phyloP scores from a whole-genome alignment of 2,329 filamentous ascomycete species.

The Aspergillus melleus region DNA sequence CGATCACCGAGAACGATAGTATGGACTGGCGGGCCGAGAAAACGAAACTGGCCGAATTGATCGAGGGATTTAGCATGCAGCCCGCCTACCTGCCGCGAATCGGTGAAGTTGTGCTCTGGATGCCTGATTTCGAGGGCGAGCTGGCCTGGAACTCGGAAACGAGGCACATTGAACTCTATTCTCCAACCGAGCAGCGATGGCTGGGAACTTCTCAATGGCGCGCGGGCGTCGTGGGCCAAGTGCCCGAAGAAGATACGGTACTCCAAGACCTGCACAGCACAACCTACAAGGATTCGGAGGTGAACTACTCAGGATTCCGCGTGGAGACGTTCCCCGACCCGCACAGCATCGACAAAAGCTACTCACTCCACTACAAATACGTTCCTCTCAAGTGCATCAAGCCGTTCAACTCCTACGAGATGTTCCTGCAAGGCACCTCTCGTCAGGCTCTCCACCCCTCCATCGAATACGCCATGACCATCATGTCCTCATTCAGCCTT shows the following conservation, averaged over 20 bases:
- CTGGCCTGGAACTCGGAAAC: conserved; percentile 36
- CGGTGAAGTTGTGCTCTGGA: conserved; percentile 60
- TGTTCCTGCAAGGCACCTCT: conserved; percentile 46
- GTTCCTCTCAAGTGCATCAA: conserved; percentile 55
- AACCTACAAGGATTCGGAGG: conserved; percentile 39
- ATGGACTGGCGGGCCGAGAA: conserved; percentile 59
- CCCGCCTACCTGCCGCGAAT: conserved; percentile 54
- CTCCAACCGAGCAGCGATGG: conserved; percentile 32
- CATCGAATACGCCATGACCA: conserved; percentile 54
- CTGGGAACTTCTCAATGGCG: conserved; percentile 52
- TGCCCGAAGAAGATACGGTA: conserved; percentile 44
- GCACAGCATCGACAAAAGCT: conserved; percentile 51
- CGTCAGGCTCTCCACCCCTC: conserved; percentile 53
- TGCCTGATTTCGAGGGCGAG: conserved; percentile 34
- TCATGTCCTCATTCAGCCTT: conserved; percentile 55
- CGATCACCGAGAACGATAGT: conserved; percentile 51
- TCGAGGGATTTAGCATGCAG: conserved; percentile 46
- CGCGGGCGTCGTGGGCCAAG: conserved; percentile 57
- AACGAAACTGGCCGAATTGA: conserved; percentile 40
- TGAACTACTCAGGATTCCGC: conserved; percentile 57
- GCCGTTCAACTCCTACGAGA: conserved; percentile 56
- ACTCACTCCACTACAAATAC: conserved; percentile 57
- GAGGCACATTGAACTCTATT: conserved; percentile 34
- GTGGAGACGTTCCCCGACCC: conserved; percentile 58
- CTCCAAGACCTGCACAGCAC: conserved; percentile 49